A percentile compares a stretch with the other conserved stretches of the same genome.
phyloP scores from a whole-genome alignment of 331 rosid genomes.

The Quercus phellos region DNA sequence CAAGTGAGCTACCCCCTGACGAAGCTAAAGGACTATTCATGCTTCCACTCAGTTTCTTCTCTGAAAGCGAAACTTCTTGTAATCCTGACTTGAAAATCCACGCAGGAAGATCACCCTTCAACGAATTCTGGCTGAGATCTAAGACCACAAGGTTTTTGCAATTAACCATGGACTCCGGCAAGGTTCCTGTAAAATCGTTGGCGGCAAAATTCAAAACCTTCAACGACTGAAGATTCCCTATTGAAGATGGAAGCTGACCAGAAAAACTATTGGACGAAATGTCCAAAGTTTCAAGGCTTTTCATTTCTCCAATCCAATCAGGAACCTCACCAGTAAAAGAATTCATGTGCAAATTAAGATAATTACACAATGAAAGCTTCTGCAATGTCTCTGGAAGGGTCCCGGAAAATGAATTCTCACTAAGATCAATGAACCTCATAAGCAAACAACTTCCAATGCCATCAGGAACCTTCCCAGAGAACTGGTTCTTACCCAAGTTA shows the following conservation, averaged over 20 bases:
- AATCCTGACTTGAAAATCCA: constrained; percentile 60
- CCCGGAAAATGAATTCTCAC: constrained; percentile 72
- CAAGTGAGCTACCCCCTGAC: constrained; percentile 34
- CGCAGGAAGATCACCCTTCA: constrained; percentile 66
- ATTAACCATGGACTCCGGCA: constrained; percentile 61
- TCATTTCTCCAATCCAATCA: constrained; percentile 77
- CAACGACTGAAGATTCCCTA: constrained; percentile 59
- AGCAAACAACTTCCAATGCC: constrained; percentile 88
- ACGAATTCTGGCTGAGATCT: constrained; percentile 66
- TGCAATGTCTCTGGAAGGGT: constrained; percentile 59
- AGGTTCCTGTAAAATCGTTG: constrained; percentile 63
- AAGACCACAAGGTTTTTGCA: constrained; percentile 55
- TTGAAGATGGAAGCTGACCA: constrained; percentile 63
- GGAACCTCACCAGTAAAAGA: constrained; percentile 71
- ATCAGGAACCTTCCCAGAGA: constrained; percentile 64
- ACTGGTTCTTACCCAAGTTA: constrained; percentile 54
- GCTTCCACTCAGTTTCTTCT: constrained; percentile 26
- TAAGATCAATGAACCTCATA: constrained; percentile 76
- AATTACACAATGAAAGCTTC: constrained; percentile 57
- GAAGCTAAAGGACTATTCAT: constrained; percentile 24
- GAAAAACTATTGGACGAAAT: constrained; percentile 65
- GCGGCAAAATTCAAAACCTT: constrained; percentile 62
- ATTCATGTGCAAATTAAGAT: constrained; percentile 51
- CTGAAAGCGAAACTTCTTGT: constrained; percentile 46
- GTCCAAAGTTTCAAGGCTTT: constrained; percentile 65